Base-by-base conservation (phyloP, 2,329 filamentous ascomycete genomes). In the Corinectria fuckeliana region DNA sequence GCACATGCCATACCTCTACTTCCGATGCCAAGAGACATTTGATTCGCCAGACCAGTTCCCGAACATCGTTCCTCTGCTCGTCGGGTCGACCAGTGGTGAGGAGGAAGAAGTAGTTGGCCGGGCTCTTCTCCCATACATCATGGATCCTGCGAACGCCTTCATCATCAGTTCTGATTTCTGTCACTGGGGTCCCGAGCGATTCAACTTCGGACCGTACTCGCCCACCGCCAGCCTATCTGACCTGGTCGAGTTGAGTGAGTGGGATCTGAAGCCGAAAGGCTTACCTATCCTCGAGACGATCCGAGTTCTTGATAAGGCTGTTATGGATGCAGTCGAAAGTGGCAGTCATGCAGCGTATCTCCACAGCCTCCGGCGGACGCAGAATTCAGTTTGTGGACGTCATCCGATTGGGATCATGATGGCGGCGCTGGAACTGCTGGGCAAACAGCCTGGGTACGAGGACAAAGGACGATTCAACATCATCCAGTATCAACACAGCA, bases 111-210 rank as follows among this genome's bases (percentile, higher is more conserved):
- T 75, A 1, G 86, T 90, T 56, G 95, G 92, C 2, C 70, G 79
- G 23, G 74, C 93, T n/a, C 80, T 99, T 7, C 86, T 91, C 1
- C 88, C 90, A 0, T 96, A 95, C 73, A 78, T 99, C 6, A 81
- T 82, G 30, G 90, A 97, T 67, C 85, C 89, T 0, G 79, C 83
- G 11, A 96, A 91, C 61, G 87, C 89, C 1, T 97, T 98, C 73
- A 85, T 99, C 61, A 85, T 98, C 63, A 95, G 91, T 74, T 97
- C 93, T 1, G 95, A 99, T 75, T 99, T 99, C 75, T 97, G 94
- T 65, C 95, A 99, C 76, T 99, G 95, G 95, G 95, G 95, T 10
- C 69, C 81, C 0, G 84, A 25, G 6, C 14, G 92, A 48, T 99
- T 97, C 75, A 49, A 48, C 55, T 99, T 98, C 75, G 91, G 88